Evolutionary conservation across 1,284 basidiomycete species (phyloP).

Genomic region (Spongiforma sp.): DNA sequence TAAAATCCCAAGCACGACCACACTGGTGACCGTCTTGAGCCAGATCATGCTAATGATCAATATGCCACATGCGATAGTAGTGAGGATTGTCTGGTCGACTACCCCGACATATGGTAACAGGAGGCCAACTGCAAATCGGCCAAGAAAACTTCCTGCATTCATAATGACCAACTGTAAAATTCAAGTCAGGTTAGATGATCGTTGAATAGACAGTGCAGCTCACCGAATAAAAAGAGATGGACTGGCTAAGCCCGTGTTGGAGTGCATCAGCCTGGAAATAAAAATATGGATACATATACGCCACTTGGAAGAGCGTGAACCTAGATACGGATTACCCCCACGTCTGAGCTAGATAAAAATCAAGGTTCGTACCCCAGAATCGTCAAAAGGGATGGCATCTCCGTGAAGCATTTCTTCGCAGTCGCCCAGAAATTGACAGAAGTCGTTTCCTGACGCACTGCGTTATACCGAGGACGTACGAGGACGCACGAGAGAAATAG

Average conservation of each 20-base stretch:
- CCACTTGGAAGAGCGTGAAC: conserved; percentile 25
- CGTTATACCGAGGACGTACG: too few relatives aligned
- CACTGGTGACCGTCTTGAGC: conserved; percentile 27
- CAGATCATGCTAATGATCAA: conserved; percentile 38
- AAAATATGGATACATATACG: conserved; percentile 39
- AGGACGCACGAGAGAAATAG: conserved; percentile 35
- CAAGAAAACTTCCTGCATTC: conserved; percentile 37
- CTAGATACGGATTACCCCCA: too few relatives aligned
- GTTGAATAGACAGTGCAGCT: background rate
- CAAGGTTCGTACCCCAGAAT: conserved; percentile 21
- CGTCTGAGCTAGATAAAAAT: too few relatives aligned
- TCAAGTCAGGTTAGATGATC: background rate
- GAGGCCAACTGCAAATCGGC: conserved; percentile 35
- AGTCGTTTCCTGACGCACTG: conserved; percentile 38
- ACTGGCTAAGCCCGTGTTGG: conserved; percentile 23
- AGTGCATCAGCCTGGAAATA: conserved; percentile 37
- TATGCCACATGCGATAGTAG: conserved; percentile 30
- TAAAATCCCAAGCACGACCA: conserved; percentile 35
- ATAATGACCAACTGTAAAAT: conserved; percentile 38
- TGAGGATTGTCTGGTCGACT: conserved; percentile 20
- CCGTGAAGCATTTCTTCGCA: conserved; percentile 26
- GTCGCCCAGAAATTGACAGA: conserved; percentile 26
- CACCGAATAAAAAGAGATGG: conserved; percentile 42
- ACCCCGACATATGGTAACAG: conserved; percentile 29
- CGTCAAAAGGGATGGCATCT: conserved; percentile 34